Conservation (phyloP, 2,329 filamentous ascomycete species). For the Incumbomyces lentus region DNA sequence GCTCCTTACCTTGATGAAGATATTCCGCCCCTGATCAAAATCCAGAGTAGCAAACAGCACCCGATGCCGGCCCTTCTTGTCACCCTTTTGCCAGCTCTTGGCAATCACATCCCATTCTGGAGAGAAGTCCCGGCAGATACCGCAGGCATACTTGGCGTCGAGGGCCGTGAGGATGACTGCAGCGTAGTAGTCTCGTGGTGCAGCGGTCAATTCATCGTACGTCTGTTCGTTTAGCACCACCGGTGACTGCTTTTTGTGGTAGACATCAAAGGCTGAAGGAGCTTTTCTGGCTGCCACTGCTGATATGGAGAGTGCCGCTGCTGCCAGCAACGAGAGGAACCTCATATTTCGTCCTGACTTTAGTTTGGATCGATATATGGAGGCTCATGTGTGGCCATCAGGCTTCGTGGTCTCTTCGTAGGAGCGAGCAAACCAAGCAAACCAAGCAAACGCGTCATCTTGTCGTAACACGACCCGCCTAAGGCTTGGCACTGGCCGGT, state of each 20-base stretch:
- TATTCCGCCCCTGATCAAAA: constrained; percentile 71
- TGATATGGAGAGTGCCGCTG: constrained; percentile 51
- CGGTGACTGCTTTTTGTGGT: constrained; percentile 57
- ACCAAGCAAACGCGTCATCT: neutral
- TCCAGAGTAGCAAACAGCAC: constrained; percentile 77
- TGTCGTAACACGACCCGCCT: too few species aligned
- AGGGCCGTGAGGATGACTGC: constrained; percentile 78
- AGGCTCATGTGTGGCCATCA: neutral
- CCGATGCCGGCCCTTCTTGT: constrained; percentile 61
- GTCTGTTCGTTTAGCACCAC: constrained; percentile 66
- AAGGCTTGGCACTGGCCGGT: too few species aligned
- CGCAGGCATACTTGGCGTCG: constrained; percentile 72
- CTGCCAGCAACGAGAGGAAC: constrained; percentile 53
- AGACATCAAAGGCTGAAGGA: constrained; percentile 52
- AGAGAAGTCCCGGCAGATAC: constrained; percentile 81
- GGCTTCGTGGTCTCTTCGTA: constrained; percentile 4
- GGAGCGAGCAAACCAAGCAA: neutral
- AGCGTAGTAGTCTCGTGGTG: constrained; percentile 73
- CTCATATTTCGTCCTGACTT: constrained; percentile 49
- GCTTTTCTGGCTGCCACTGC: constrained; percentile 51
- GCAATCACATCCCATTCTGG: constrained; percentile 84
- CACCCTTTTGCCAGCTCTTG: constrained; percentile 77
- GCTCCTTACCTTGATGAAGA: constrained; percentile 69
- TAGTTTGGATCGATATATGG: constrained; percentile 1
- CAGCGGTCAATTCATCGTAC: constrained; percentile 65